Evolutionary conservation across 495 filamentous ascomycete genomes (phyloP), one percentile per base, ranked within the genome.

Genomic region (Letharia columbiana): DNA sequence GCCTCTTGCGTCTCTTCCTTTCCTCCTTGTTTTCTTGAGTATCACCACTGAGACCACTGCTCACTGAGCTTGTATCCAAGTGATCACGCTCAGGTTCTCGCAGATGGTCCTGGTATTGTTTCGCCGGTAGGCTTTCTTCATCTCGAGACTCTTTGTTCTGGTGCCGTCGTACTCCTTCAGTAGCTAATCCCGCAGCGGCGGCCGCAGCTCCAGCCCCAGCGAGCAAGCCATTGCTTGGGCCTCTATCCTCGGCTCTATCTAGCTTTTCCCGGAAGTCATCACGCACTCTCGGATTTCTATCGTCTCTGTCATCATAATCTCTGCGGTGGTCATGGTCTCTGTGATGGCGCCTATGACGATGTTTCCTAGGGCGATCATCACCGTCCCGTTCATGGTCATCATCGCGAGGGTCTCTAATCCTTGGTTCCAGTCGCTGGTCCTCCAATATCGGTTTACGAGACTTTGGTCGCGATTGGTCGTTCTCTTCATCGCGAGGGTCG

Each of bases 241-340:
- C 44, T 39, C 58, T 28, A 52, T 68, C 66, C 41, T 68, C 70
- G 18, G 52, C 64, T 41, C 60, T 47, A 31, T 71, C 67, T 59
- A 63, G 47, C 17, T 56, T 62, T 76, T 82, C 50, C 78, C 65
- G 59, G 6, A 60, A 18, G 13, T 78, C 56, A 71, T 72, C 50
- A 69, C 62, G 52, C 68, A 69, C 62, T 68, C 70, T 45, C 67
- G 35, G 60, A 9, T 39, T 63, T 57, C 62, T 57, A 4, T 66
- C 67, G 12, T 61, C 62, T 41, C 61, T 49, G 1, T 62, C 58
- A 41, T 63, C 64, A 42, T 65, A 37, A 41, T 69, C 64, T 56
- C 62, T 65, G 20, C 31, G 58, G n/a, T 59, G 52, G 39, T 69
- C 44, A 42, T 63, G 62, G 28, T 65, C 61, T 39, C 66, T 60